These are phyloP conservation scores for Turritis glabra DNA, from an alignment of 345 rosid genomes.

Conservation along the genomic window DNA sequence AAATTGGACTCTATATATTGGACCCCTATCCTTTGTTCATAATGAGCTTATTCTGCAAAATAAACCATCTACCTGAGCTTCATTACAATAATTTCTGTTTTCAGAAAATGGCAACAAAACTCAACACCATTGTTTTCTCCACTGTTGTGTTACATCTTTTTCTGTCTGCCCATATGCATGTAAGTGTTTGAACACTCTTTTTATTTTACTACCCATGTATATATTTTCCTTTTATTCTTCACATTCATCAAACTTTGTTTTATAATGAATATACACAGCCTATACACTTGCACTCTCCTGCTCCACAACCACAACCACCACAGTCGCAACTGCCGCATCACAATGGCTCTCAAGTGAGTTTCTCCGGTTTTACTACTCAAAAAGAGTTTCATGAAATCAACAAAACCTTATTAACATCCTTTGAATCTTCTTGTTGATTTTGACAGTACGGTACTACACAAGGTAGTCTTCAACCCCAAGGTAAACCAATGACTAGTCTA, in stretches of 20 bases:
- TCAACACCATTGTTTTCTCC: slow-evolving; percentile 26
- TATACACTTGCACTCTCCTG: slow-evolving; percentile 24
- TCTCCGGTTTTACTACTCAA: slow-evolving; percentile 6
- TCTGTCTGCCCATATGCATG: slow-evolving; percentile 31
- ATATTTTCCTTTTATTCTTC: neutral
- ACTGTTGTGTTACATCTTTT: slow-evolving; percentile 25
- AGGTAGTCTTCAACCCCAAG: slow-evolving; percentile 43
- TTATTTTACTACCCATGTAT: neutral
- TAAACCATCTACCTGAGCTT: slow-evolving; percentile 1
- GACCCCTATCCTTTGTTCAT: neutral
- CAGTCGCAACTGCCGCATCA: slow-evolving; percentile 7
- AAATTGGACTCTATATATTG: slow-evolving; percentile 7
- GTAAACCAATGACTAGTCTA: slow-evolving; percentile 16
- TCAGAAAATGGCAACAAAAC: slow-evolving; percentile 24
- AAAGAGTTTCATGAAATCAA: neutral
- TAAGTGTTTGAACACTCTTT: slow-evolving; percentile 19
- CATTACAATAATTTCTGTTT: slow-evolving; percentile 6
- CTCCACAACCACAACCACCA: slow-evolving; percentile 34
- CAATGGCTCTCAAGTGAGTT: slow-evolving; percentile 32
- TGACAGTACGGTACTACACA: slow-evolving; percentile 36
- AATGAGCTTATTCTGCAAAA: neutral
- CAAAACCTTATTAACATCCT: neutral
- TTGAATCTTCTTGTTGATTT: slow-evolving; percentile 20
- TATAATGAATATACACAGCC: slow-evolving; percentile 5
- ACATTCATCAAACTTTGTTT: neutral